Evolutionary conservation across 1,139 yeast genomes (phyloP).

Genomic region (Geotrichum candidum): DNA sequence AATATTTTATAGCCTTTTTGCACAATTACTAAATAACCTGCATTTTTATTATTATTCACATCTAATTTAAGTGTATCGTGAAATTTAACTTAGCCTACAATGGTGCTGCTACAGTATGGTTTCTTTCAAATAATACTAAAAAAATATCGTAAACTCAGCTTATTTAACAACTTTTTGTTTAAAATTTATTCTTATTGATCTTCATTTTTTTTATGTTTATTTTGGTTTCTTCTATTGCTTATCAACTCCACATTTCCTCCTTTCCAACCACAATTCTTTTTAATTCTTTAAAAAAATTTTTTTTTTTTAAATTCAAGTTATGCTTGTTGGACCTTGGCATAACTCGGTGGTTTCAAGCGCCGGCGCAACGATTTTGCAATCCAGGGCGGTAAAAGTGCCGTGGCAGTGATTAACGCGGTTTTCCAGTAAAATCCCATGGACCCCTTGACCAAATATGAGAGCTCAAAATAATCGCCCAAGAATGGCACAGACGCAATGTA

Average conservation of each 20-base stretch:
- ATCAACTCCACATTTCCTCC: background rate
- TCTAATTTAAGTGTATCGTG: too few relatives aligned
- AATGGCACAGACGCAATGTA: conserved; percentile 80
- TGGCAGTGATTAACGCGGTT: conserved; percentile 51
- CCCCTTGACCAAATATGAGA: conserved; percentile 46
- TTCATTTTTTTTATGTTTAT: background rate
- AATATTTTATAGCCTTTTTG: too few relatives aligned
- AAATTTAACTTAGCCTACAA: too few relatives aligned
- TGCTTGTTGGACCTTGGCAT: conserved; percentile 78
- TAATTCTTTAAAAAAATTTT: background rate
- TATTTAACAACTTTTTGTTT: too few relatives aligned
- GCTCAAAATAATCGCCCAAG: conserved; percentile 75
- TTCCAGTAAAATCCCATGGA: conserved; percentile 65
- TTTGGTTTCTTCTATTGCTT: background rate
- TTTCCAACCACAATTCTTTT: background rate
- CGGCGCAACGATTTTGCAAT: conserved; percentile 67
- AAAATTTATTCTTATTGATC: background rate
- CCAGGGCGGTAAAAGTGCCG: conserved; percentile 90
- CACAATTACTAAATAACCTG: too few relatives aligned
- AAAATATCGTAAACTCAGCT: too few relatives aligned
- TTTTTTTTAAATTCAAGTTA: background rate
- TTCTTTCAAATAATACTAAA: too few relatives aligned
- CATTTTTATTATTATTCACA: too few relatives aligned
- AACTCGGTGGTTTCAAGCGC: conserved; percentile 82
- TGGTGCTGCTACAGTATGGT: too few relatives aligned